Conservation (phyloP, 768 basidiomycete genomes). For the Pulveroboletus sp. region DNA sequence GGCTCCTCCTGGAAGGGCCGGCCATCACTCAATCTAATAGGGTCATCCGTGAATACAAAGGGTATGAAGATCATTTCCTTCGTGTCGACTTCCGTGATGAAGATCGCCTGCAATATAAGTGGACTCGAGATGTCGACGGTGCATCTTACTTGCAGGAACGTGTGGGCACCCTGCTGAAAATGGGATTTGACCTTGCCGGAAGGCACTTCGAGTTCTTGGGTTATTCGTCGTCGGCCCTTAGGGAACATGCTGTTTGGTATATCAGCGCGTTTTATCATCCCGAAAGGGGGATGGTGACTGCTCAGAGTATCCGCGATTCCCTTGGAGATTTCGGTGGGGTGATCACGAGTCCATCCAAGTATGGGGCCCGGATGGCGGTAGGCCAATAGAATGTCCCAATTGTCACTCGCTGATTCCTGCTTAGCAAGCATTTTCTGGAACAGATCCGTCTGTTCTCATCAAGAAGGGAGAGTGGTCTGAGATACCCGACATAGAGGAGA, state of each 20-base stretch:
- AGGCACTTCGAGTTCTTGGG: constrained; percentile 75
- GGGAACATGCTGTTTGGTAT: constrained; percentile 83
- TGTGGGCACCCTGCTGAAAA: constrained; percentile 54
- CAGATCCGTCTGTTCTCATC: constrained; percentile 66
- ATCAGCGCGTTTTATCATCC: constrained; percentile 56
- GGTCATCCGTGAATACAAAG: constrained; percentile 64
- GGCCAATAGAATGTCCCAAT: background rate
- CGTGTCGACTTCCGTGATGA: constrained; percentile 86
- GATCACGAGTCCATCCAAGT: constrained; percentile 64
- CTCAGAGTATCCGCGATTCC: constrained; percentile 53
- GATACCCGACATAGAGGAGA: constrained; percentile 51
- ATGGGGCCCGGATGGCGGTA: constrained; percentile 70
- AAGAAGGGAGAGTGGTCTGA: constrained; percentile 54
- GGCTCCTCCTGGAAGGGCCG: constrained; percentile 72
- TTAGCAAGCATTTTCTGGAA: constrained; percentile 76
- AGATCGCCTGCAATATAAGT: constrained; percentile 67
- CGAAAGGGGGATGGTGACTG: constrained; percentile 43
- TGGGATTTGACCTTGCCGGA: constrained; percentile 68
- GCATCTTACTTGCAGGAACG: constrained; percentile 50
- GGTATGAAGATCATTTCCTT: constrained; percentile 64
- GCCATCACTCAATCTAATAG: constrained; percentile 74
- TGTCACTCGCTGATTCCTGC: constrained; percentile 5
- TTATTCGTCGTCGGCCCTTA: constrained; percentile 74
- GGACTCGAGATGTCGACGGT: constrained; percentile 65
- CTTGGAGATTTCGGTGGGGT: constrained; percentile 68